These are phyloP conservation scores for Cavenderia fasciculata DNA, from an alignment of 78 protist genomes.

Conservation along the genomic window DNA sequence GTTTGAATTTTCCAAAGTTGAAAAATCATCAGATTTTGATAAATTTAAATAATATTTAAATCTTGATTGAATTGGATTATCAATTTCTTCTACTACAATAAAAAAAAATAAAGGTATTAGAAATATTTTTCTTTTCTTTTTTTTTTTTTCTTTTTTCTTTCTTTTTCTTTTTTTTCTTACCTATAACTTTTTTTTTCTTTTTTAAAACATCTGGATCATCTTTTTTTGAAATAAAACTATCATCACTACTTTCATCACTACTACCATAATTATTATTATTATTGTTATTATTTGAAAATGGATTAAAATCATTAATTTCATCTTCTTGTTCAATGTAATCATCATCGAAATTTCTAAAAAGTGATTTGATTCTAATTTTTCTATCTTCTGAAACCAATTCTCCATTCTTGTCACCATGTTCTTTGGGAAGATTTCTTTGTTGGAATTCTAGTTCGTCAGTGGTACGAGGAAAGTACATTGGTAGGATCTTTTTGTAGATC, in stretches of 20 bases:
- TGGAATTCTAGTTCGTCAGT: background rate
- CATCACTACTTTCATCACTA: background rate
- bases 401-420: constrained; percentile 39
- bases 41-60: background rate
- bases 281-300: background rate
- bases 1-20: constrained; percentile 8
- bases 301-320: background rate
- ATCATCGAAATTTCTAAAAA: constrained; percentile 41
- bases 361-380: constrained; percentile 8
- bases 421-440: constrained; percentile 7
- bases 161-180: background rate
- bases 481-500: constrained; percentile 3
- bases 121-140: background rate
- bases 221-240: background rate
- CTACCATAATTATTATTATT: background rate
- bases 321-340: constrained; percentile 14
- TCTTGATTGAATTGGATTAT: background rate
- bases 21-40: constrained; percentile 24
- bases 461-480: constrained; percentile 61
- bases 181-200: too few species aligned
- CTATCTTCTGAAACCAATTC: constrained; percentile 19
- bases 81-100: background rate
- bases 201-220: constrained; percentile 70
- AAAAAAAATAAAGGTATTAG: background rate
- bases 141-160: background rate